Conservation (phyloP, 1,139 yeast genomes). For the Yamadazyma atlantica region DNA sequence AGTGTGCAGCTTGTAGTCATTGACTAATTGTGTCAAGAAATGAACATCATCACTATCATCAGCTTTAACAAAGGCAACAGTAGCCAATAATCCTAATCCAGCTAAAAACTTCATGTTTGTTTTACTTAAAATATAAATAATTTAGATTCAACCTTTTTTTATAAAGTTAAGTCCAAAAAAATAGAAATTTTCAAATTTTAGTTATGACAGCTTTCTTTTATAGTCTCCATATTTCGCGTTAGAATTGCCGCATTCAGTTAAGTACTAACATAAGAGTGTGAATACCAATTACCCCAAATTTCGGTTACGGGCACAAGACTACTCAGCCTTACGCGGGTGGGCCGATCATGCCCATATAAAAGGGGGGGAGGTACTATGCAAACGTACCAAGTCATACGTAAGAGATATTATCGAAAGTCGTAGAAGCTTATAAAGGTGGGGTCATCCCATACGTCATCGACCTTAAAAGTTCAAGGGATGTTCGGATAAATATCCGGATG, state of each 20-base stretch:
- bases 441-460: no score
- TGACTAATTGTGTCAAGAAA: slow-evolving; percentile 42
- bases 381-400: no score
- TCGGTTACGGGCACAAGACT: neutral
- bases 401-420: no score
- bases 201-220: neutral
- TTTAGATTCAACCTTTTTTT: no score
- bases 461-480: no score
- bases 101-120: slow-evolving; percentile 8
- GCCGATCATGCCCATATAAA: no score
- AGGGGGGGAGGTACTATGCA: no score
- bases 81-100: slow-evolving; percentile 4
- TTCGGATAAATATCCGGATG: no score
- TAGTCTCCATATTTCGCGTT: neutral
- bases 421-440: neutral
- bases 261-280: slow-evolving; percentile 5
- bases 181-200: no score
- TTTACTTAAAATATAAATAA: no score
- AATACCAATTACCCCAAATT: slow-evolving; percentile 11
- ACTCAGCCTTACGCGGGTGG: no score
- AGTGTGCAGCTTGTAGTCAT: slow-evolving; percentile 31
- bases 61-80: slow-evolving; percentile 22
- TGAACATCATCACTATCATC: slow-evolving; percentile 29
- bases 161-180: no score
- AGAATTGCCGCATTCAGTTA: slow-evolving; percentile 1